phyloP scores from a whole-genome alignment of 1,139 yeast genomes.

The Hemisphaericaspora xylanilytica region DNA sequence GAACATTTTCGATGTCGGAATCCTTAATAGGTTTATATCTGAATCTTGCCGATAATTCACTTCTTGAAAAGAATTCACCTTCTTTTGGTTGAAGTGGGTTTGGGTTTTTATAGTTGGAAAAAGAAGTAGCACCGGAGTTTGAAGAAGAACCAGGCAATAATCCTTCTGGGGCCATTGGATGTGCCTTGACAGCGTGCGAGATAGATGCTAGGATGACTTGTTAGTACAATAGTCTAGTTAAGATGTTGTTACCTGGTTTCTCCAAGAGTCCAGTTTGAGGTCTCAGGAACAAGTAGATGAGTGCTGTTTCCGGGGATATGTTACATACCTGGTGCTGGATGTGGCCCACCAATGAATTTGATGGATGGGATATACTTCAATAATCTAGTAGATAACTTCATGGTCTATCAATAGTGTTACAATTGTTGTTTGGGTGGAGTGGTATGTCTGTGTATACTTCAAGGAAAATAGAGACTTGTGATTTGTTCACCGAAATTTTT shows the following conservation, averaged over 20 bases:
- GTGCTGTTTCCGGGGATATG: background rate
- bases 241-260: no score
- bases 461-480: background rate
- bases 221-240: no score
- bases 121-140: conserved; percentile 11
- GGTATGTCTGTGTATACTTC: no score
- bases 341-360: conserved; percentile 62
- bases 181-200: conserved; percentile 29
- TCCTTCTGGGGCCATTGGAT: conserved; percentile 56
- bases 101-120: conserved; percentile 21
- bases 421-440: background rate
- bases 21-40: conserved; percentile 62
- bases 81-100: conserved; percentile 41
- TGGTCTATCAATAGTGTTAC: conserved; percentile 6
- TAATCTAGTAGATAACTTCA: conserved; percentile 22
- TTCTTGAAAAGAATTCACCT: conserved; percentile 56
- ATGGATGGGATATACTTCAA: conserved; percentile 53
- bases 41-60: conserved; percentile 68
- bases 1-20: conserved; percentile 68
- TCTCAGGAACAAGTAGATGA: no score
- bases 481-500: conserved; percentile 1
- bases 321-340: conserved; percentile 31
- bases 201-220: conserved; percentile 21
- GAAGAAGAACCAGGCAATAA: conserved; percentile 41
- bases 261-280: no score